Evolutionary conservation across 2,329 filamentous ascomycete genomes (phyloP).

Genomic region (Alternaria tenuissima): DNA sequence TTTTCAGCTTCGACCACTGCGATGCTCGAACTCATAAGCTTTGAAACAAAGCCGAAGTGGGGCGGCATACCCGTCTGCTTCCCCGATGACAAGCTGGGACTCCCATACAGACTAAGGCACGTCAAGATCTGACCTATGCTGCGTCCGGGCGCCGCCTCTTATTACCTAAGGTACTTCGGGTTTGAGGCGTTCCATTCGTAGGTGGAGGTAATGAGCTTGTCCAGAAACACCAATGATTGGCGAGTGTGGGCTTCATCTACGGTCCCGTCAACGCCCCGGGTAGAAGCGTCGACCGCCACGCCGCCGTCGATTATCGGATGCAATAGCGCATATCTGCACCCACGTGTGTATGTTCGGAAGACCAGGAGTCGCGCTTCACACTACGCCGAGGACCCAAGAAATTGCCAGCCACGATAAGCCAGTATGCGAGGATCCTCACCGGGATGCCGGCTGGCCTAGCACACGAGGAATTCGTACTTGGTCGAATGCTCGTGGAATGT

Average conservation of each 20-base stretch:
- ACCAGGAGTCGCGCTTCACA: constrained; percentile 17
- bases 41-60: constrained; percentile 11
- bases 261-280: constrained; percentile 25
- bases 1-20: constrained; percentile 14
- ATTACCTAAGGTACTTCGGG: constrained; percentile 29
- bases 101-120: constrained; percentile 26
- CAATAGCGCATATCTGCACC: constrained; percentile 24
- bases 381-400: constrained; percentile 12
- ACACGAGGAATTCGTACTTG: constrained; percentile 15
- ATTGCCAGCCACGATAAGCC: constrained; percentile 28
- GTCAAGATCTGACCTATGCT: constrained; percentile 14
- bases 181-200: constrained; percentile 28
- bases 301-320: constrained; percentile 20
- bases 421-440: constrained; percentile 32
- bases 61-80: constrained; percentile 13
- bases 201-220: constrained; percentile 17
- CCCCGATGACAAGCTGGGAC: constrained; percentile 31
- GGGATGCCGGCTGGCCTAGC: constrained; percentile 30
- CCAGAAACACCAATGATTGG: constrained; percentile 20
- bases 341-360: constrained; percentile 23
- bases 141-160: constrained; percentile 22
- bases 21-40: constrained; percentile 7
- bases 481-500: neutral
- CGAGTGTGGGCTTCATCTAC: constrained; percentile 14
- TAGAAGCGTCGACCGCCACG: constrained; percentile 31